phyloP scores from a whole-genome alignment of 202 grass and related monocot species.

The Brachypodium distachyon region DNA sequence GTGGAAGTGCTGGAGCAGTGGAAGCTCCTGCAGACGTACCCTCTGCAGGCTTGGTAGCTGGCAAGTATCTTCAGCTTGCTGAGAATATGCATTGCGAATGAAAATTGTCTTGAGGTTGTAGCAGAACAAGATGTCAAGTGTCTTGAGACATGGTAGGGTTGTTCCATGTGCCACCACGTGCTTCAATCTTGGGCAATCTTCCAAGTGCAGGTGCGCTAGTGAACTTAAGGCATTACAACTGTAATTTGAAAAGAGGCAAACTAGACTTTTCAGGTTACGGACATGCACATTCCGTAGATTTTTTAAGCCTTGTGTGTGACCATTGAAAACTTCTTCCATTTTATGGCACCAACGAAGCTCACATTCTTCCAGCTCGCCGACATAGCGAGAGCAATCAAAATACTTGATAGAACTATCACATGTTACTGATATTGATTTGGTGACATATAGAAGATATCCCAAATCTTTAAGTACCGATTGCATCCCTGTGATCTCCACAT shows the following conservation, averaged over 20 bases:
- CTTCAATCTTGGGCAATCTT: slow-evolving; percentile 11
- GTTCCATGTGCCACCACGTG: accelerated
- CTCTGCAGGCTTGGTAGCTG: neutral
- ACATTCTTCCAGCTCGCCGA: neutral
- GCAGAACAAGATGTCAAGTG: slow-evolving; percentile 13
- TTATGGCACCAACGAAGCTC: neutral
- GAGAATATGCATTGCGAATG: too few species aligned
- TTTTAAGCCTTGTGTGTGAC: too few species aligned
- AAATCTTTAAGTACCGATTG: neutral
- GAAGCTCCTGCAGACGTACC: neutral
- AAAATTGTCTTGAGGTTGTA: slow-evolving; percentile 13
- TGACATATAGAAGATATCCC: accelerated
- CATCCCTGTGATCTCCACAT: neutral
- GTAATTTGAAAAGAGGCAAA: neutral
- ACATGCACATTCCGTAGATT: neutral
- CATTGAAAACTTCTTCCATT: neutral
- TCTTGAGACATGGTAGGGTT: neutral
- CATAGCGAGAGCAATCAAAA: accelerated
- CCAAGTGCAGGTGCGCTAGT: neutral
- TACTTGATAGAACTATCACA: neutral
- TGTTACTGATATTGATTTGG: neutral
- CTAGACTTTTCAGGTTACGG: neutral
- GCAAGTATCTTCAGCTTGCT: neutral
- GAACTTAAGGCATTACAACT: accelerated
- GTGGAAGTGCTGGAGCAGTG: neutral